Conservation (phyloP, 1,139 yeast genomes). For the Nakaseomyces delphensis region DNA sequence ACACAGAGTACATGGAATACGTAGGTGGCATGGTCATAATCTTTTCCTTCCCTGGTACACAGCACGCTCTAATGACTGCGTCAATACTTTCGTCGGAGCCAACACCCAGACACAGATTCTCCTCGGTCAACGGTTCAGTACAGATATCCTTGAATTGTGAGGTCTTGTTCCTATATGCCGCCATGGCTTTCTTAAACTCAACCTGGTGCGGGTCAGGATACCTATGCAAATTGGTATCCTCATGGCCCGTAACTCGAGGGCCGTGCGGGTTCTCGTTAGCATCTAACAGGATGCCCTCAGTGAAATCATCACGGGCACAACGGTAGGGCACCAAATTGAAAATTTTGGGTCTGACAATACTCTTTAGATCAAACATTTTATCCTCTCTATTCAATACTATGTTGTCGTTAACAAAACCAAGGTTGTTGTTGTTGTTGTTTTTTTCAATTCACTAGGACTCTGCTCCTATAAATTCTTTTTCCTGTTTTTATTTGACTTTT, state of each 20-base stretch:
- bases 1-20: constrained; percentile 91
- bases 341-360: constrained; percentile 74
- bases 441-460: too few species aligned
- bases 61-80: constrained; percentile 72
- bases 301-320: constrained; percentile 92
- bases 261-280: constrained; percentile 97
- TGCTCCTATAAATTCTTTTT: too few species aligned
- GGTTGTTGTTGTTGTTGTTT: too few species aligned
- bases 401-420: too few species aligned
- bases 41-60: constrained; percentile 76
- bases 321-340: constrained; percentile 76
- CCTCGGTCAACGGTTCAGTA: constrained; percentile 39
- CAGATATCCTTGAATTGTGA: constrained; percentile 23
- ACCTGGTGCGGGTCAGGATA: constrained; percentile 96
- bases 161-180: constrained; percentile 60
- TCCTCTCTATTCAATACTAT: too few species aligned
- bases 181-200: constrained; percentile 64
- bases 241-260: constrained; percentile 48
- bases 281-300: constrained; percentile 76
- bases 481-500: too few species aligned
- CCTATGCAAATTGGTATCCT: constrained; percentile 61
- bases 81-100: constrained; percentile 98
- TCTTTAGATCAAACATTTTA: constrained; percentile 27
- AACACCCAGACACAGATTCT: constrained; percentile 83
- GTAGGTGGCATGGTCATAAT: constrained; percentile 89